Conservation (phyloP, 208 protist species). For the Wallacemonas rigidus region DNA sequence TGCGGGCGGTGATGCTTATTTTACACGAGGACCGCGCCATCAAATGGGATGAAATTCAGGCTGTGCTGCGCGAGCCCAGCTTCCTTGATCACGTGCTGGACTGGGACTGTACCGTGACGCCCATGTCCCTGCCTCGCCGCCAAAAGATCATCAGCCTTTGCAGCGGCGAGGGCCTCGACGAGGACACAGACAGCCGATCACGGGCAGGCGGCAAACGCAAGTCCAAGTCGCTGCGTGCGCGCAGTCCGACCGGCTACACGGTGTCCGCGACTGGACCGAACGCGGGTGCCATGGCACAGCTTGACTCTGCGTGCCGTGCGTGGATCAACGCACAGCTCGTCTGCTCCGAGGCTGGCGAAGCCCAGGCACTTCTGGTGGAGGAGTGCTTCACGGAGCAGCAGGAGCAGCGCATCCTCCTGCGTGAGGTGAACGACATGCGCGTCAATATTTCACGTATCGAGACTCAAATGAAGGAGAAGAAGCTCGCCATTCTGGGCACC, state of each 20-base stretch:
- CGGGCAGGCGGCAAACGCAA: constrained; percentile 11
- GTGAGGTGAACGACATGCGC: constrained; percentile 79
- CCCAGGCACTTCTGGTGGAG: constrained; percentile 56
- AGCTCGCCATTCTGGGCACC: constrained; percentile 50
- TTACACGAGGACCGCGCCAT: constrained; percentile 63
- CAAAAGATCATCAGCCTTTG: constrained; percentile 50
- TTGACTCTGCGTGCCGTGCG: constrained; percentile 41
- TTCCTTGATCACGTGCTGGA: constrained; percentile 64
- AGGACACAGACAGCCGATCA: constrained; percentile 24
- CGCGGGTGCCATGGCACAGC: constrained; percentile 16
- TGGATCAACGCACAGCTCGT: constrained; percentile 74
- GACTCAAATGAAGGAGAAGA: constrained; percentile 63
- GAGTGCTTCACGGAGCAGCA: constrained; percentile 72
- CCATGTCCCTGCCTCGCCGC: constrained; percentile 55
- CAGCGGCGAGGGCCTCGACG: constrained; percentile 23
- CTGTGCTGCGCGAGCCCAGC: constrained; percentile 49
- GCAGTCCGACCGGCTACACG: background rate
- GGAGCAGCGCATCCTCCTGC: constrained; percentile 69
- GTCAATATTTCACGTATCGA: constrained; percentile 55
- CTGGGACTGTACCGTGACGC: constrained; percentile 71
- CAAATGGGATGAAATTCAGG: constrained; percentile 59
- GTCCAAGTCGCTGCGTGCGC: background rate
- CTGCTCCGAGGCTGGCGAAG: constrained; percentile 55
- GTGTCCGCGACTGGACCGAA: constrained; percentile 19
- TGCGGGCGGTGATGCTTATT: constrained; percentile 66